Evolutionary conservation across 306 rosid genomes (phyloP).

Genomic region (Lathyrus oleraceus): DNA sequence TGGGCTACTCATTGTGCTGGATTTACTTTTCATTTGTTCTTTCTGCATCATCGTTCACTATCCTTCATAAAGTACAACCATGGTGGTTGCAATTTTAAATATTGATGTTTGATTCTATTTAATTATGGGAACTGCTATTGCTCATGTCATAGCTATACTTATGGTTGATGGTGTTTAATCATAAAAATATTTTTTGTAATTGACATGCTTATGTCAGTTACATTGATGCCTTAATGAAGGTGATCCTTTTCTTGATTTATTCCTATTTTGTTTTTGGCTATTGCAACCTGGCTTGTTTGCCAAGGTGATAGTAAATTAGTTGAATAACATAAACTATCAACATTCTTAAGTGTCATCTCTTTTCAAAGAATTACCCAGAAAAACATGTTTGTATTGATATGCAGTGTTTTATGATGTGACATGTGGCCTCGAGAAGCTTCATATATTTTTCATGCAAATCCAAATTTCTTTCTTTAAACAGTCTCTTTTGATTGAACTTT

Average conservation of each 20-base stretch:
- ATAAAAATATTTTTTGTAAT: neutral
- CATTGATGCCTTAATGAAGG: neutral
- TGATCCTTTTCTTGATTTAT: neutral
- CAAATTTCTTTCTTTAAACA: slow-evolving; percentile 14
- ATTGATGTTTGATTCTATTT: neutral
- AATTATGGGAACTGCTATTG: neutral
- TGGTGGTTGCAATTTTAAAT: neutral
- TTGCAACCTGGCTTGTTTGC: neutral
- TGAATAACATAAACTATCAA: neutral
- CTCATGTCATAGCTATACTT: neutral
- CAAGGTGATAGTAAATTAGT: neutral
- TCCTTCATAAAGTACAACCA: neutral
- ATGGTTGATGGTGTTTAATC: neutral
- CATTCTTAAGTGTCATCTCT: neutral
- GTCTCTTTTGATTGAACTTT: slow-evolving; percentile 27
- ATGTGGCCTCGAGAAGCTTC: neutral
- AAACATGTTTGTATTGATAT: neutral
- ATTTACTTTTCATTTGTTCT: neutral
- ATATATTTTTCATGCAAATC: neutral
- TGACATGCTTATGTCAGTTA: neutral
- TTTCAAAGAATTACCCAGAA: neutral
- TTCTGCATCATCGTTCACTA: neutral
- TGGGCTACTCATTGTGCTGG: neutral
- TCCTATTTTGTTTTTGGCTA: neutral
- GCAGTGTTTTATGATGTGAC: slow-evolving; percentile 4